phyloP scores from a whole-genome alignment of 2,329 filamentous ascomycete species.

The Fusarium hostae region DNA sequence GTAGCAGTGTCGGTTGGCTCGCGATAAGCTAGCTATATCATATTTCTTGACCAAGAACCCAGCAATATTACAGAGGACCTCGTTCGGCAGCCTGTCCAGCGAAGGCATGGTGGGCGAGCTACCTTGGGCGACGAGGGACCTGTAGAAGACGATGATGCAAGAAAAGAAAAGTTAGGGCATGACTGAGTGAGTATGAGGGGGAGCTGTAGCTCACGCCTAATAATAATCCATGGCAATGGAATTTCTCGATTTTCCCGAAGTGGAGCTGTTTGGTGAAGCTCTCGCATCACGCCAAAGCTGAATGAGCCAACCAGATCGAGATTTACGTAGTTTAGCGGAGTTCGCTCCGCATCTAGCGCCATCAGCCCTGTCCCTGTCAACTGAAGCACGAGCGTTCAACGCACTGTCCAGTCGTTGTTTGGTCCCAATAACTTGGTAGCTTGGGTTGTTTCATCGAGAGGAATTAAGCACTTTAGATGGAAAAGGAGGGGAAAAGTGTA shows the following conservation, averaged over 20 bases:
- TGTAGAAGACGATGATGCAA: constrained; percentile 6
- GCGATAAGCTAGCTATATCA: constrained; percentile 42
- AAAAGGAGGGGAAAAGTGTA: not conserved
- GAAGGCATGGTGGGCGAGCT: constrained; percentile 42
- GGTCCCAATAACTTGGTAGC: not conserved
- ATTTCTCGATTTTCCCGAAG: constrained; percentile 21
- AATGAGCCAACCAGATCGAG: constrained; percentile 14
- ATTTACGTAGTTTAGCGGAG: not conserved
- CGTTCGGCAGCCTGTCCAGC: constrained; percentile 47
- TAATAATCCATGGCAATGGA: constrained; percentile 7
- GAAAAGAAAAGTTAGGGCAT: not conserved
- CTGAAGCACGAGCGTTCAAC: not conserved
- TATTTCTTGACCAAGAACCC: constrained; percentile 42
- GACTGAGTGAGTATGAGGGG: constrained; percentile 24
- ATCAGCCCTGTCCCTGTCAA: constrained; percentile 18
- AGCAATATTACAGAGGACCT: constrained; percentile 42
- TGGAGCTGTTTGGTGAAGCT: constrained; percentile 9
- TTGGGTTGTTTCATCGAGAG: not conserved
- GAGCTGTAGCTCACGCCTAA: constrained; percentile 26
- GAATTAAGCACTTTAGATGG: not conserved
- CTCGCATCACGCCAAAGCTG: constrained; percentile 3
- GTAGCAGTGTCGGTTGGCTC: constrained; percentile 41
- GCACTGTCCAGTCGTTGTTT: not conserved
- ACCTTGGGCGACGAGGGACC: constrained; percentile 20
- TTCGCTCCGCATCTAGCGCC: constrained; percentile 19